These are phyloP conservation scores for Barbarea vulgaris DNA, from an alignment of 345 rosid species.

Conservation along the genomic window DNA sequence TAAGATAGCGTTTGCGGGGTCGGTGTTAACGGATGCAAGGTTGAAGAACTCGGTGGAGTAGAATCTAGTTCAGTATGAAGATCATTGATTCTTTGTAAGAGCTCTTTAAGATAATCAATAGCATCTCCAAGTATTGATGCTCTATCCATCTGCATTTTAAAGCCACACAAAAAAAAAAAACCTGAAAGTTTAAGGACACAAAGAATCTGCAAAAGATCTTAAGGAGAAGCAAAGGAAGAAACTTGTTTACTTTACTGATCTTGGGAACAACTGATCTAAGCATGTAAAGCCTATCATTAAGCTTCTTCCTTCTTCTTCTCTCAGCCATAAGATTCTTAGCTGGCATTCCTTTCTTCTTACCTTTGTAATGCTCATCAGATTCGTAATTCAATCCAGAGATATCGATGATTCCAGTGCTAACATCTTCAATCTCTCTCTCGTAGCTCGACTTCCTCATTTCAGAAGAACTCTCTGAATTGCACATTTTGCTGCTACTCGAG, in stretches of 20 bases:
- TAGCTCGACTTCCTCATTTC: slow-evolving; percentile 43
- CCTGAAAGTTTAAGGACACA: background rate
- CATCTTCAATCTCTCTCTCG: slow-evolving; percentile 31
- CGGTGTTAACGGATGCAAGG: slow-evolving; percentile 78
- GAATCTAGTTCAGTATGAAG: slow-evolving; percentile 89
- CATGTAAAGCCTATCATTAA: slow-evolving; percentile 95
- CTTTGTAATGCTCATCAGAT: slow-evolving; percentile 63
- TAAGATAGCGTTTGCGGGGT: slow-evolving; percentile 66
- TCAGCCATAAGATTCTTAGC: slow-evolving; percentile 98
- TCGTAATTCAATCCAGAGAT: slow-evolving; percentile 75
- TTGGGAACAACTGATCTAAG: slow-evolving; percentile 97
- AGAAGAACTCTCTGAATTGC: slow-evolving; percentile 53
- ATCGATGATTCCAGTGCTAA: slow-evolving; percentile 36
- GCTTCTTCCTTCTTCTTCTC: slow-evolving; percentile 95
- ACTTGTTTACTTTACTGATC: slow-evolving; percentile 77
- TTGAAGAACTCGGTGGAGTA: slow-evolving; percentile 59
- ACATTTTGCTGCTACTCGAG: slow-evolving; percentile 46
- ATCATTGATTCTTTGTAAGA: slow-evolving; percentile 88
- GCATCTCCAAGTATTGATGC: slow-evolving; percentile 98
- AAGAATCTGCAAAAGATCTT: background rate
- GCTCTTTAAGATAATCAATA: slow-evolving; percentile 90
- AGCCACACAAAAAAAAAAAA: background rate
- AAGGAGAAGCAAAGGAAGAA: slow-evolving; percentile 11
- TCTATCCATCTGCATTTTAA: slow-evolving; percentile 78
- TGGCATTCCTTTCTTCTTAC: slow-evolving; percentile 86